Conservation (phyloP, 371 early-diverging fungal genomes). For the Phascolomyces articulosus region DNA sequence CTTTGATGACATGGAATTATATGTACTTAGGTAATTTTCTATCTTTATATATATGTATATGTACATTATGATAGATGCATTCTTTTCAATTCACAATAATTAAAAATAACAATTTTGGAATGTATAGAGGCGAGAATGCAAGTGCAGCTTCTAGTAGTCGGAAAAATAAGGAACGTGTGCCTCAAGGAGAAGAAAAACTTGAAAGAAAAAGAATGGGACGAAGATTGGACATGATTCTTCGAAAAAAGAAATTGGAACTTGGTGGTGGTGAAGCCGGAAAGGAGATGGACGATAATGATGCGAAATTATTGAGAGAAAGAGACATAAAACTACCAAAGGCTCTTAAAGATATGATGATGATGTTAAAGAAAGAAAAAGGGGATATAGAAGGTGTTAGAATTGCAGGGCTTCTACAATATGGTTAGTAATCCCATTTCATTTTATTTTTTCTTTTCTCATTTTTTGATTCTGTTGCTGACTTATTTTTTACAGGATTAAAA, state of each 20-base stretch:
- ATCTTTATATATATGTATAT: neutral
- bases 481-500: neutral
- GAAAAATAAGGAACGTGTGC: neutral
- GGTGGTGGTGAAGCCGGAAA: slow-evolving; percentile 5
- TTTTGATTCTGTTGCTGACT: neutral
- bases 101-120: neutral
- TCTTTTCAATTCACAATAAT: neutral
- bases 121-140: neutral
- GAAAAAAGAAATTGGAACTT: neutral
- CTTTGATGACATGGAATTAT: neutral
- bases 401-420: slow-evolving; percentile 3
- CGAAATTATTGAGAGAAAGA: neutral
- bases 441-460: neutral
- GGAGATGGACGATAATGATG: neutral
- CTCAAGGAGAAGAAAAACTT: neutral
- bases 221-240: neutral
- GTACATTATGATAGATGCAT: too few relatives aligned
- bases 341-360: slow-evolving; percentile 8
- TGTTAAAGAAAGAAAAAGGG: neutral
- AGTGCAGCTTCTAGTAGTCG: neutral
- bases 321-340: slow-evolving; percentile 6
- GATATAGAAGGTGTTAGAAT: neutral
- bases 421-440: neutral
- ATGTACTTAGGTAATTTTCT: neutral
- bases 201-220: slow-evolving; percentile 1